Evolutionary conservation across 2,329 filamentous ascomycete genomes (phyloP).

Genomic region (Scolecobasidium constrictum): DNA sequence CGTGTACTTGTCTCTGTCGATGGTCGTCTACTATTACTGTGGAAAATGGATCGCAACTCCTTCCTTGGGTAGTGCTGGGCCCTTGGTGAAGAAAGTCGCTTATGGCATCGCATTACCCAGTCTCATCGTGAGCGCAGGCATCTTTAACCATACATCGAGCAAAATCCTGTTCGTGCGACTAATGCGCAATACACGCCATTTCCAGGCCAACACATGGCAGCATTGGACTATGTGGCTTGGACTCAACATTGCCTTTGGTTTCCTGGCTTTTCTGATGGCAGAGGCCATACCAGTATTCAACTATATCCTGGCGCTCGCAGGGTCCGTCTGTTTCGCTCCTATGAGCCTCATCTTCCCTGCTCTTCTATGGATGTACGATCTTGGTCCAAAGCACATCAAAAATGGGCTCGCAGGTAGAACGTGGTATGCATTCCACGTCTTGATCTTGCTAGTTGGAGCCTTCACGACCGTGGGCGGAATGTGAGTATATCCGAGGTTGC

Average conservation of each 20-base stretch:
- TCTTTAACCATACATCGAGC: constrained; percentile 1
- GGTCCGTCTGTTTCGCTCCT: constrained; percentile 4
- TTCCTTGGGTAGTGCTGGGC: constrained; percentile 4
- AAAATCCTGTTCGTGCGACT: constrained; percentile 7
- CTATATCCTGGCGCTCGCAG: neutral
- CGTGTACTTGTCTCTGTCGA: neutral
- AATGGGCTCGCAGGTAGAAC: neutral
- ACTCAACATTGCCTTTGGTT: neutral
- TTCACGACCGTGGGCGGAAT: neutral
- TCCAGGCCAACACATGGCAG: neutral
- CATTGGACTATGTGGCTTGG: constrained; percentile 5
- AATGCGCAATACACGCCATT: constrained; percentile 4
- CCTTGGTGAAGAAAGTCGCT: constrained; percentile 1
- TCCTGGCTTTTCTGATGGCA: constrained; percentile 2
- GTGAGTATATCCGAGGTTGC: no score
- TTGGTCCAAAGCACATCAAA: neutral
- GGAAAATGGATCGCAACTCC: constrained; percentile 6
- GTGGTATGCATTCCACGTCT: neutral
- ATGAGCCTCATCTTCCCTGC: constrained; percentile 1
- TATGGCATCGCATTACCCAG: constrained; percentile 4
- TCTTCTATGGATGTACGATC: constrained; percentile 3
- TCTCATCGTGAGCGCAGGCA: constrained; percentile 1
- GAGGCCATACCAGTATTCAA: constrained; percentile 3
- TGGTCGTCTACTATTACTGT: constrained; percentile 5
- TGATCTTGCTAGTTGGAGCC: constrained; percentile 3